Evolutionary conservation across 1,139 yeast species (phyloP), one percentile per base, ranked within the genome.

Genomic region (Eremothecium coryli): DNA sequence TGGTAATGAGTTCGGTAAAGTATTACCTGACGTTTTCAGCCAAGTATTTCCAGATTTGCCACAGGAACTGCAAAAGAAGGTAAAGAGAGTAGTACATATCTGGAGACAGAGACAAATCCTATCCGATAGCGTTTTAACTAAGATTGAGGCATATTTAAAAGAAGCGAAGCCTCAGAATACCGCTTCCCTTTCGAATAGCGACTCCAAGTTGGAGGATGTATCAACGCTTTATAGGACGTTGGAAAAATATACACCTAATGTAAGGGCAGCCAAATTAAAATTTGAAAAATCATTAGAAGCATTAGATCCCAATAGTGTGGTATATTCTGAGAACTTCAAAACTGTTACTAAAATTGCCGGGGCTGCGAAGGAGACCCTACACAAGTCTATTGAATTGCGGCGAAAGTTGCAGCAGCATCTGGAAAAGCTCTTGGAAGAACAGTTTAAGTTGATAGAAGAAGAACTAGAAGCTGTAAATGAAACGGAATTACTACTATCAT

Each of bases 101-200:
- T 85, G 95, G 95, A 69, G 70, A 35, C 81, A 81, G 43, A 65
- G 95, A 37, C 55, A 57, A 12, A 71, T 85, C 1, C 84, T 81
- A 45, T 46, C 66, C 4, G 52, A 56, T 0, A 50, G 50, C 2
- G 73, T 68, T 16, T 63, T 78, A 31, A 52, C 54, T 6, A 56
- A 56, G n/a, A 62, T 80, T 49, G 68, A 62, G 28, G 49, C 46
- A 9, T 52, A 20, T 44, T 9, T 26, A 14, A 22, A 23, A 18
- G 15, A 23, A 11, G 14, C 18, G 12, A 29, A 23, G 10, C 24
- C 26, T 4, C 10, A 9, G 2, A 15, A 12, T 3, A 17, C 23
- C 3, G 24, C 16, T 11, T n/a, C 29, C 6, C 8, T 20, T 6
- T 14, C 24, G 5, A 13, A 23, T 12, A 23, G 10, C 5, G 24